phyloP scores from a whole-genome alignment of 306 rosid genomes.

The Alnus glutinosa region DNA sequence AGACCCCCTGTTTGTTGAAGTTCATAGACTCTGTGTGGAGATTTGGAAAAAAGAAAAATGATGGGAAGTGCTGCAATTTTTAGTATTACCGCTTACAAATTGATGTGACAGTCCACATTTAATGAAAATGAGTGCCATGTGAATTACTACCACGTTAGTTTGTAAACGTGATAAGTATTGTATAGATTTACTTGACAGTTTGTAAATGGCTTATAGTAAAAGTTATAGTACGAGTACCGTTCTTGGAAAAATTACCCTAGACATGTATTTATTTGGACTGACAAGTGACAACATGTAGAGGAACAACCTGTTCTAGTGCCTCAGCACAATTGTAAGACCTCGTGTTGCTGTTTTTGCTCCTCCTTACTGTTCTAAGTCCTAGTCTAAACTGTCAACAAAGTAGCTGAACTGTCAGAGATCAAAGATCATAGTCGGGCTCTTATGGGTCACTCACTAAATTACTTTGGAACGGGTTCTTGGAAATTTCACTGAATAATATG shows the following conservation, averaged over 20 bases:
- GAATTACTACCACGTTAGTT: too few relatives aligned
- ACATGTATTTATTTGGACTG: not conserved
- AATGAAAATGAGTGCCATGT: too few relatives aligned
- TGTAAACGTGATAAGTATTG: too few relatives aligned
- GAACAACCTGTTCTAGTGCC: not conserved
- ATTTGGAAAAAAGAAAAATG: too few relatives aligned
- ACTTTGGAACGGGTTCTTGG: slow-evolving; percentile 34
- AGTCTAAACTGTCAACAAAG: slow-evolving; percentile 6
- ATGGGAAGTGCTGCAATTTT: too few relatives aligned
- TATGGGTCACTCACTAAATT: not conserved
- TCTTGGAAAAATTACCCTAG: not conserved
- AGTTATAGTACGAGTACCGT: too few relatives aligned
- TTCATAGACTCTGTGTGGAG: too few relatives aligned
- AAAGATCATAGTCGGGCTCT: not conserved
- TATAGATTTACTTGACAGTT: too few relatives aligned
- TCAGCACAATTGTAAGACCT: not conserved
- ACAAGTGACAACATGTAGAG: not conserved
- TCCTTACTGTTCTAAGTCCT: not conserved
- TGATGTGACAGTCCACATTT: too few relatives aligned
- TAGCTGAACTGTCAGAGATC: not conserved
- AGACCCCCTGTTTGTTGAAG: not conserved
- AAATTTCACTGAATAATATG: slow-evolving; percentile 41
- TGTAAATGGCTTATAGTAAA: too few relatives aligned
- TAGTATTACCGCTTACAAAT: too few relatives aligned
- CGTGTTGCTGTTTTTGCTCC: not conserved